A percentile compares a stretch with the other conserved stretches of the same genome.
phyloP scores from a whole-genome alignment of 164 flowering plant genomes.

The Amborella trichopoda region DNA sequence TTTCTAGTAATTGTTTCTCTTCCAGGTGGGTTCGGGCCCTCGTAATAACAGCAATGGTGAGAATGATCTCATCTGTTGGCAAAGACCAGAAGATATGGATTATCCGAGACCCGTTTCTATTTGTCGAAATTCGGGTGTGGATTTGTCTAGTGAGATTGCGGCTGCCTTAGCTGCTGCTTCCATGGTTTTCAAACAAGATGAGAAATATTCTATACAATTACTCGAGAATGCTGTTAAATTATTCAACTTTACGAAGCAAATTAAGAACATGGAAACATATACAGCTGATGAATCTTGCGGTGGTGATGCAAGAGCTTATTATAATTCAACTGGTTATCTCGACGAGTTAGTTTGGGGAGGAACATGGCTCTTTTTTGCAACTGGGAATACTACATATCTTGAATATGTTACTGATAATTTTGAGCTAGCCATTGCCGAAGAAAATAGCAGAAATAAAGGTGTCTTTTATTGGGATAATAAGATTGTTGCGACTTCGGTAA shows the following conservation, averaged over 20 bases:
- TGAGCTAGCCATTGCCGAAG: constrained; percentile 15
- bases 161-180: constrained; percentile 71
- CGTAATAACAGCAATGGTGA: constrained; percentile 3
- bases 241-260: constrained; percentile 17
- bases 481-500: constrained; percentile 38
- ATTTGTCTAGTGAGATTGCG: constrained; percentile 57
- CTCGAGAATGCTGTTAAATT: constrained; percentile 28
- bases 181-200: constrained; percentile 38
- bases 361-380: constrained; percentile 50
- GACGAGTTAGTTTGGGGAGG: constrained; percentile 66
- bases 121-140: constrained; percentile 31
- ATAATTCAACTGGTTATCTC: constrained; percentile 39
- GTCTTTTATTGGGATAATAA: constrained; percentile 57
- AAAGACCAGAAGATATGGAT: constrained; percentile 61
- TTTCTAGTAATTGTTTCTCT: too few relatives aligned
- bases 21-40: too few relatives aligned
- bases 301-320: constrained; percentile 28
- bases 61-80: constrained; percentile 49
- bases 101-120: constrained; percentile 31
- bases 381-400: constrained; percentile 42
- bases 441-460: constrained; percentile 19
- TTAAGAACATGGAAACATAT: constrained; percentile 22
- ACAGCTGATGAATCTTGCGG: constrained; percentile 34
- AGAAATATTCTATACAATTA: constrained; percentile 21
- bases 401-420: constrained; percentile 22